Evolutionary conservation across 1,139 yeast species (phyloP).

Genomic region (Candida mesenterica): DNA sequence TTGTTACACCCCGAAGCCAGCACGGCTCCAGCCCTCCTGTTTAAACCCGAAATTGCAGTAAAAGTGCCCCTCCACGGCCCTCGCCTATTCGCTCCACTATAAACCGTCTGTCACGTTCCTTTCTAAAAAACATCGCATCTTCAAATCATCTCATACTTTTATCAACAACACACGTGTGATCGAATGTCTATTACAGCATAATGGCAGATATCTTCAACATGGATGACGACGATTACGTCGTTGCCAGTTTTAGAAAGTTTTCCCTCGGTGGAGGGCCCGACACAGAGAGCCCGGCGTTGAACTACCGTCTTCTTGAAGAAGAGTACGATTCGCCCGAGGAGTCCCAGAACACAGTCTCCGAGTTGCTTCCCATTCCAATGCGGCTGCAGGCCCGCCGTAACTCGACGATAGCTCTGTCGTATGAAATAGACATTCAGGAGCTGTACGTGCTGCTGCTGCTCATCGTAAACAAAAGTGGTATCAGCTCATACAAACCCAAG

Average conservation of each 20-base stretch:
- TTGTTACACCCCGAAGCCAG: too few relatives aligned
- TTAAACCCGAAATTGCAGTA: too few relatives aligned
- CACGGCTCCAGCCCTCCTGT: too few relatives aligned
- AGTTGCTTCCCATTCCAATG: conserved; percentile 19
- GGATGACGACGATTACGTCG: conserved; percentile 15
- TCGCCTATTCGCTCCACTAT: too few relatives aligned
- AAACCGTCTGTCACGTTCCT: too few relatives aligned
- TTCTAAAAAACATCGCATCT: too few relatives aligned
- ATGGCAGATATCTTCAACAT: conserved; percentile 19
- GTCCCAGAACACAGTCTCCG: conserved; percentile 15
- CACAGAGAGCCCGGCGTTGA: conserved; percentile 9
- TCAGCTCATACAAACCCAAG: conserved; percentile 15
- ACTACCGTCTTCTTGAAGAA: conserved; percentile 15
- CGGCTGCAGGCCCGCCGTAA: conserved; percentile 14
- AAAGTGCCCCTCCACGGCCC: too few relatives aligned
- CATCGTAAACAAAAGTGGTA: conserved; percentile 8
- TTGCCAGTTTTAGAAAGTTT: conserved; percentile 6
- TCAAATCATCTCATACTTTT: neutral
- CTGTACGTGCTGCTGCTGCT: conserved; percentile 20
- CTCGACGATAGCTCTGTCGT: conserved; percentile 21
- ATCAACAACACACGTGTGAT: neutral
- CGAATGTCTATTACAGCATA: conserved; percentile 6
- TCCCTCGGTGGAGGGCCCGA: conserved; percentile 4
- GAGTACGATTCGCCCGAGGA: conserved; percentile 12
- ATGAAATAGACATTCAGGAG: conserved; percentile 24